Base-by-base conservation (phyloP, 2,329 filamentous ascomycete genomes). In the Leptodontidium sp. region DNA sequence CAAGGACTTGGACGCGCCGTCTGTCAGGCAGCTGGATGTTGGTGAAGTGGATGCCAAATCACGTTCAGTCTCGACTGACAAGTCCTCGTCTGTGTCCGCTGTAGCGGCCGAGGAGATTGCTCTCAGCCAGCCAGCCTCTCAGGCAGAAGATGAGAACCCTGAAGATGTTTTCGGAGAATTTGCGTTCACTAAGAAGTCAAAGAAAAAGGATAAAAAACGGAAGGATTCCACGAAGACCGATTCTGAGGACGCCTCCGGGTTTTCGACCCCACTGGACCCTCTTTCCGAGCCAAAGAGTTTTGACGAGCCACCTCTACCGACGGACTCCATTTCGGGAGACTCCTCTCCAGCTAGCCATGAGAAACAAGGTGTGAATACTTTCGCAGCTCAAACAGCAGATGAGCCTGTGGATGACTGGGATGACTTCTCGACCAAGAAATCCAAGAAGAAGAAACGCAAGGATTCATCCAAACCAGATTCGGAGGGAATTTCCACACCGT, bases 361-460 rank as follows among this genome's bases (percentile, higher is more conserved):
- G 17, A 52, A 68, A 15, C 52, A 32, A 24, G n/a, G 6, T 38
- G n/a, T 67, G 32, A 49, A 58, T 35, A 3, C 11, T 50, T 38
- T 47, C 15, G 12, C 26, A 4, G 15, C 65, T 49, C 35, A 40
- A 49, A 11, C 35, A 12, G 11, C 15, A 8, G 66, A 70, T 29
- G 61, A 66, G 26, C 26, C 65, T 40, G 61, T 45, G 15, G 67
- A 66, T 61, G 68, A 72, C 26, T 69, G 68, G 70, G 64, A 50
- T 47, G 63, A 40, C 14, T 59, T 64, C 29, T 57, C 68, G 40
- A 65, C 61, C 12, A 75, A 75, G 50, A 72, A 72, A 57, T 72
- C 68, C 21, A 72, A 76, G 65, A 75, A 74, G 67, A 72, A 74
- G 40, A 67, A 66, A 40, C 68, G 64, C 43, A 72, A 71, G 50